A percentile compares a stretch with the other conserved stretches of the same genome.
Evolutionary conservation across 345 rosid genomes (phyloP).

Genomic region (Melaleuca quinquenervia): DNA sequence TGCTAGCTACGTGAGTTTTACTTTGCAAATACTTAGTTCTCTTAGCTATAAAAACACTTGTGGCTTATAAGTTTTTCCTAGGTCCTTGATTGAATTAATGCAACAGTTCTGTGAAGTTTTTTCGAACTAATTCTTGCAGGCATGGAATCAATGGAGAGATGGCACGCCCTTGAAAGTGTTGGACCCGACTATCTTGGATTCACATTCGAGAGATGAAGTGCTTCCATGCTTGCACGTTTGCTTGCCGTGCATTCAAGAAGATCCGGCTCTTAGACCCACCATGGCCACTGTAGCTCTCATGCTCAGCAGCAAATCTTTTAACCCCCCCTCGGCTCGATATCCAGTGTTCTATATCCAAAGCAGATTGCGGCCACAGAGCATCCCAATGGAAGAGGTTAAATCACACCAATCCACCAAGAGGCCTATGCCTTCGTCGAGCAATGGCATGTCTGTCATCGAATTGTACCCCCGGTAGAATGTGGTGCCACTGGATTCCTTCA

Average conservation of each 20-base stretch:
- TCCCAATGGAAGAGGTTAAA: neutral
- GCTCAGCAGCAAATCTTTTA: constrained; percentile 7
- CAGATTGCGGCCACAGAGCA: neutral
- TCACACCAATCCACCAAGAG: neutral
- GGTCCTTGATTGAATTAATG: neutral
- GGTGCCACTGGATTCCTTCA: neutral
- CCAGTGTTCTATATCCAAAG: constrained; percentile 7
- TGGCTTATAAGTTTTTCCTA: neutral
- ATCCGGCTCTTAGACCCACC: constrained; percentile 9
- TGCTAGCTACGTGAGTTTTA: neutral
- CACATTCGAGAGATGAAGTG: constrained; percentile 10
- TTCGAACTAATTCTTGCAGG: neutral
- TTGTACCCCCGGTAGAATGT: constrained; percentile 20
- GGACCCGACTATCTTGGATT: constrained; percentile 3
- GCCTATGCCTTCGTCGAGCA: constrained; percentile 9
- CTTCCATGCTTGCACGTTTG: constrained; percentile 16
- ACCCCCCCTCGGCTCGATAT: neutral
- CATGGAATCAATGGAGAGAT: constrained; percentile 15
- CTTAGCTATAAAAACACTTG: neutral
- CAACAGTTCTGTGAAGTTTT: neutral
- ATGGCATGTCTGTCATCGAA: constrained; percentile 20
- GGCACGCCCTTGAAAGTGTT: constrained; percentile 3
- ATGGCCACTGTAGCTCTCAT: constrained; percentile 7
- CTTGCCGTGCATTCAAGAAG: constrained; percentile 20
- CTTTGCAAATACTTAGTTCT: no score